Evolutionary conservation across 148 eudicot species (phyloP).

Genomic region (Rhododendron molle): DNA sequence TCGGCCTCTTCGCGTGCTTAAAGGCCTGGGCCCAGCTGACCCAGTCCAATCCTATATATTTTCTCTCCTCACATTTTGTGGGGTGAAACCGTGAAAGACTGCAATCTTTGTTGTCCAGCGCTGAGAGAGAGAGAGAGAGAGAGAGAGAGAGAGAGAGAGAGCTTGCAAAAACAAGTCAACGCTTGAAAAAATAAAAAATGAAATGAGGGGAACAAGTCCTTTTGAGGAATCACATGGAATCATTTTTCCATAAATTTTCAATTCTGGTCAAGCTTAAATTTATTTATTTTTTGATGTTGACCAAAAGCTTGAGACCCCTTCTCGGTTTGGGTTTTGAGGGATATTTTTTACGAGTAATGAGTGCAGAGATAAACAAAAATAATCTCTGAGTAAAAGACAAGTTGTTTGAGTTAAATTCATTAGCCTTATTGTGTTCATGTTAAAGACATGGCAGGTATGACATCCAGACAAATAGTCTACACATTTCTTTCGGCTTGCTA

Average conservation of each 20-base stretch:
- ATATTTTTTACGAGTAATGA: too few relatives aligned
- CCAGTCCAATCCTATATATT: not conserved
- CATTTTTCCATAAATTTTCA: not conserved
- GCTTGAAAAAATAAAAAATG: not conserved
- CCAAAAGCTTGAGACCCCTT: too few relatives aligned
- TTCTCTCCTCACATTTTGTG: not conserved
- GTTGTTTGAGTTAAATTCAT: not conserved
- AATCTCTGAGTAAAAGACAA: not conserved
- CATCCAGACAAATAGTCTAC: not conserved
- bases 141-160: not conserved
- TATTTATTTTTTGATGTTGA: too few relatives aligned
- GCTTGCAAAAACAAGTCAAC: not conserved
- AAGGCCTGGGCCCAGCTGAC: not conserved
- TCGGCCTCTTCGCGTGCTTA: not conserved
- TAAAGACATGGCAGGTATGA: too few relatives aligned
- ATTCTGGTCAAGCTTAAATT: too few relatives aligned
- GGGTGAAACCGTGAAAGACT: too few relatives aligned
- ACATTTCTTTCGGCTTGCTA: too few relatives aligned
- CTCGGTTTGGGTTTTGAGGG: too few relatives aligned
- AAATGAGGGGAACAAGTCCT: not conserved
- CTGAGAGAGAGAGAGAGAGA: not conserved
- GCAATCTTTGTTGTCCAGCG: not conserved
- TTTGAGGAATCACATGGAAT: not conserved
- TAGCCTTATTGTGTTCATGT: too few relatives aligned
- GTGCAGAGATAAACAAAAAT: too few relatives aligned